phyloP scores from a whole-genome alignment of 2,329 filamentous ascomycete species.

The Botrytis medusae region DNA sequence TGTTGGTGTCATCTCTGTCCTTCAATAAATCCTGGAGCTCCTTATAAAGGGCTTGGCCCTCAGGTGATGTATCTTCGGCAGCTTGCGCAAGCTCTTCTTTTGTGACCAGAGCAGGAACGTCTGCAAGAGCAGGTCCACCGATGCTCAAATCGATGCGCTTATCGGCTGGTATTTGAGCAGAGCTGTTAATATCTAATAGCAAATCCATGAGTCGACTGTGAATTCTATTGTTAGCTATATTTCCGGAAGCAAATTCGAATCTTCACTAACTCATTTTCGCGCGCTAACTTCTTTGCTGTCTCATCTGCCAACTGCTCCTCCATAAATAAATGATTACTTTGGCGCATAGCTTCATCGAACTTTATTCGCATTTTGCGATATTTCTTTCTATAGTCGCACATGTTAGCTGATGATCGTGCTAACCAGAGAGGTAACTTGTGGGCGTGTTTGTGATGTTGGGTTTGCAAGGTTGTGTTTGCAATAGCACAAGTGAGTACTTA shows the following conservation, averaged over 20 bases:
- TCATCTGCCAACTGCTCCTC: constrained; percentile 78
- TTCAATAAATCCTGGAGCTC: constrained; percentile 34
- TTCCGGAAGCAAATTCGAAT: background rate
- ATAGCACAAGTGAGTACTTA: background rate
- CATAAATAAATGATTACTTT: constrained; percentile 79
- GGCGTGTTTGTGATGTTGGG: background rate
- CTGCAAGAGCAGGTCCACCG: constrained; percentile 29
- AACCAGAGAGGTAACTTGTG: background rate
- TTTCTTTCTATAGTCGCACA: constrained; percentile 79
- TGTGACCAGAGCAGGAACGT: constrained; percentile 33
- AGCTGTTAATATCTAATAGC: constrained; percentile 85
- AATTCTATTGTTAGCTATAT: constrained; percentile 20
- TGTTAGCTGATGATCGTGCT: constrained; percentile 27
- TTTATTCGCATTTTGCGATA: constrained; percentile 85
- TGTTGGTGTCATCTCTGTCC: constrained; percentile 28
- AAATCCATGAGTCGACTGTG: constrained; percentile 82
- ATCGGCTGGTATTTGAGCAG: constrained; percentile 70
- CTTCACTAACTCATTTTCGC: constrained; percentile 83
- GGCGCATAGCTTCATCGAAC: constrained; percentile 75
- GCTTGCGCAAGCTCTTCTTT: constrained; percentile 32
- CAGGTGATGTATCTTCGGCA: constrained; percentile 31
- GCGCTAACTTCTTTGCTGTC: constrained; percentile 77
- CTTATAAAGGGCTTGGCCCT: constrained; percentile 34
- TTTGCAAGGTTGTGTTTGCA: background rate
- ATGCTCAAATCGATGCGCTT: constrained; percentile 70